A percentile compares a stretch with the other conserved stretches of the same genome.
Evolutionary conservation across 176 grass and related monocot species (phyloP).

Genomic region (Lolium perenne): DNA sequence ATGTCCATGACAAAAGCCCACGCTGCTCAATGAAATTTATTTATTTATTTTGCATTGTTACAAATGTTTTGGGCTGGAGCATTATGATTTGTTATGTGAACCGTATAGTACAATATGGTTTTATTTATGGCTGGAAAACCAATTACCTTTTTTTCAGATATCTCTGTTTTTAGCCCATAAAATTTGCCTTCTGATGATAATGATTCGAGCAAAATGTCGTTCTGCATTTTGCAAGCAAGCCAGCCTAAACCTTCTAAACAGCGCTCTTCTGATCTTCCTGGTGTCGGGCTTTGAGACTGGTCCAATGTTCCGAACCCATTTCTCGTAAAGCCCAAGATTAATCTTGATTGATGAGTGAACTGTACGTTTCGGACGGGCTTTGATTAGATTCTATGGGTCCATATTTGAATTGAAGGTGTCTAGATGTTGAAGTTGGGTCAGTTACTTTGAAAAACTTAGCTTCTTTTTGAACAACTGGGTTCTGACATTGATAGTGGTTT

Average conservation of each 20-base stretch:
- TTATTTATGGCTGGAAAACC: background rate
- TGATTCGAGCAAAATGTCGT: constrained; percentile 1
- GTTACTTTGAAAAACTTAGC: background rate
- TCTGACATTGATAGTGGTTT: background rate
- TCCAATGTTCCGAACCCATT: background rate
- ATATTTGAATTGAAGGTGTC: background rate
- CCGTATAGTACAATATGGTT: background rate
- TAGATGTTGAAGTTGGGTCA: constrained; percentile 1
- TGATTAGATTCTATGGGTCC: background rate
- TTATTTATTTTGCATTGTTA: background rate
- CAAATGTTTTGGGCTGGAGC: background rate
- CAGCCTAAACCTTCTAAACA: background rate
- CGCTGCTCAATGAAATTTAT: background rate
- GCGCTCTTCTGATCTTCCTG: background rate
- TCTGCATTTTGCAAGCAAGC: background rate
- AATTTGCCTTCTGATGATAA: background rate
- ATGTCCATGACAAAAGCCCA: background rate
- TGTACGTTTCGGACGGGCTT: background rate
- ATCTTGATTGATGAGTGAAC: background rate
- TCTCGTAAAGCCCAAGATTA: background rate
- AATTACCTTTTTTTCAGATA: background rate
- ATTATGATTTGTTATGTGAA: background rate
- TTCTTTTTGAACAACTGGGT: background rate
- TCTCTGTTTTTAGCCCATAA: constrained; percentile 13
- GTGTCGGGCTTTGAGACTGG: background rate